A percentile compares a stretch with the other conserved stretches of the same genome.
phyloP scores from a whole-genome alignment of 2,329 filamentous ascomycete species.

The Periconia sp. region DNA sequence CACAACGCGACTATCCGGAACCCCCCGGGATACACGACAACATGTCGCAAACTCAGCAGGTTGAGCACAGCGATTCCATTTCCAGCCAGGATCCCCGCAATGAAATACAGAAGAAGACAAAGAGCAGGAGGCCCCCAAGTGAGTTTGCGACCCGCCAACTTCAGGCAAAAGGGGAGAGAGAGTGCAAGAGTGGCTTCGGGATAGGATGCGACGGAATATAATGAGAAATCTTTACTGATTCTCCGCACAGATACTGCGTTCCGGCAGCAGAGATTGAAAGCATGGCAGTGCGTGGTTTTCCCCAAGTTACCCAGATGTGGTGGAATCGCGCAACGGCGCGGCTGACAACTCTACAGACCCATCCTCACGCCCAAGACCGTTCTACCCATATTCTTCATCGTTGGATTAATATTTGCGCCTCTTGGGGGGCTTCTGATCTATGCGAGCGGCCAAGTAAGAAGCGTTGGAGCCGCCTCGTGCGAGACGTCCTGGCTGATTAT shows the following conservation, averaged over 20 bases:
- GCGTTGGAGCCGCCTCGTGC: background rate
- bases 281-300: slow-evolving; percentile 80
- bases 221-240: slow-evolving; percentile 21
- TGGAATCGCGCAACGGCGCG: background rate
- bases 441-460: slow-evolving; percentile 74
- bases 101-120: slow-evolving; percentile 62
- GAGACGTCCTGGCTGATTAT: slow-evolving; percentile 11
- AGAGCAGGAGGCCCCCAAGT: slow-evolving; percentile 92
- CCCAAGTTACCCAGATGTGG: background rate
- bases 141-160: slow-evolving; percentile 33
- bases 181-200: background rate
- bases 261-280: slow-evolving; percentile 93
- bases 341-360: slow-evolving; percentile 63
- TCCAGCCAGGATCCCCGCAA: slow-evolving; percentile 46
- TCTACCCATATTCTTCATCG: slow-evolving; percentile 83
- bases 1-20: slow-evolving; percentile 24
- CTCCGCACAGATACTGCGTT: slow-evolving; percentile 79
- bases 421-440: slow-evolving; percentile 86
- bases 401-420: slow-evolving; percentile 90
- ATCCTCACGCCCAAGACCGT: slow-evolving; percentile 95
- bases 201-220: slow-evolving; percentile 6
- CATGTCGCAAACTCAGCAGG: slow-evolving; percentile 50
- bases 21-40: slow-evolving; percentile 27
- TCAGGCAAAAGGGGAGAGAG: background rate
- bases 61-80: slow-evolving; percentile 48